Base-by-base conservation (phyloP, 225 moss, liverwort and hornwort genomes). In the Bryum argenteum region DNA sequence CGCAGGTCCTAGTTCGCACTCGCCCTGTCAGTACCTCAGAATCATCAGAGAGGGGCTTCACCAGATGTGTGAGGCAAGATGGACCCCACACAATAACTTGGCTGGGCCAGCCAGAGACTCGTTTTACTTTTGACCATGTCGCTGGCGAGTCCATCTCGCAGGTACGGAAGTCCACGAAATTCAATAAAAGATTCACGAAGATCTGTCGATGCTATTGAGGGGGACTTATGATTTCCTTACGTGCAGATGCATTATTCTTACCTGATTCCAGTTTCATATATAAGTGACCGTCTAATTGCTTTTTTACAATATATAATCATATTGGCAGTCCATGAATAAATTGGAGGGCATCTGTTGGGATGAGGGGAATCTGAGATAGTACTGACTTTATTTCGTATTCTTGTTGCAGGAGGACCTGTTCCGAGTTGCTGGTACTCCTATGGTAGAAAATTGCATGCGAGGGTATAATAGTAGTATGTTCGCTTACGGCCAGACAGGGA, bases 401-500 rank as follows among this genome's bases (percentile, higher is more conserved):
- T 12, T 28, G 18, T 67, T 79, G 74, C 85, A 89, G 88, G 85
- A 89, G 65, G 82, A 83, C 54, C 85, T 89, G 4, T 89, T 85
- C 52, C 78, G 80, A 73, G 79, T 83, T 70, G 88, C 85, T 19
- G 88, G 88, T 59, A 79, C 74, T 72, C 88, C 88, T 5, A 89
- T 89, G 88, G 88, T 89, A 57, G 85, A 89, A 67, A 89, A 89
- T 57, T 89, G 88, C 71, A 89, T 89, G 78, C 79, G 73, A 61
- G 88, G 88, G 41, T 89, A 89, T 81, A 89, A 89, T 45, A 85
- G 85, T 65, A 78, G 88, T 44, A 89, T 89, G 85, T 89, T 89
- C 10, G 88, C 88, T 10, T 89, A 86, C 44, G 88, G 88, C 19
- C 88, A 88, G 75, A 89, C 88, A 64, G 88, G 88, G 28, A 89